Evolutionary conservation across 2,329 filamentous ascomycete genomes (phyloP).

Genomic region (Zymoseptoria pseudotritici): DNA sequence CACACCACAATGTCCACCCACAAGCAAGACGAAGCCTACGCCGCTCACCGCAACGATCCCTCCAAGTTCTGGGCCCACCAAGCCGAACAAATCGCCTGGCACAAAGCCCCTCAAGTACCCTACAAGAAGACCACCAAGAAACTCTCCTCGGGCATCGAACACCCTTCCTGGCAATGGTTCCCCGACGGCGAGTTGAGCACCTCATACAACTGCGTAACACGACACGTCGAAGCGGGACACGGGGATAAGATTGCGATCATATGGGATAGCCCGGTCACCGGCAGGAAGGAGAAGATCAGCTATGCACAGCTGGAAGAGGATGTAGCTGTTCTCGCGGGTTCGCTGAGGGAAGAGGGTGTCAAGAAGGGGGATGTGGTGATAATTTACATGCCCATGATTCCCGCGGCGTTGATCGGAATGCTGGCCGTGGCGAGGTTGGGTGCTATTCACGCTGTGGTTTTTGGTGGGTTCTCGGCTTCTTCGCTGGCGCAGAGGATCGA

Average conservation of each 20-base stretch:
- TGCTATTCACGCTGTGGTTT: constrained; percentile 85
- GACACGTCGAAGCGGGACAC: constrained; percentile 74
- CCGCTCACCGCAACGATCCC: constrained; percentile 27
- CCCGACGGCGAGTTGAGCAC: constrained; percentile 82
- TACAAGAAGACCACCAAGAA: constrained; percentile 56
- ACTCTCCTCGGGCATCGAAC: constrained; percentile 53
- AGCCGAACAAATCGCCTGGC: constrained; percentile 71
- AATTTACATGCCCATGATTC: constrained; percentile 97
- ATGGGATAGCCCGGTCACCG: constrained; percentile 81
- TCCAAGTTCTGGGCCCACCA: constrained; percentile 32
- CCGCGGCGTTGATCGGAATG: constrained; percentile 77
- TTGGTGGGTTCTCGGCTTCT: constrained; percentile 78
- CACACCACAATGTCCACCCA: constrained; percentile 12
- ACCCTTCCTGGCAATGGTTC: constrained; percentile 86
- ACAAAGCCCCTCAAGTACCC: constrained; percentile 60
- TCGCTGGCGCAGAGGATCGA: constrained; percentile 86
- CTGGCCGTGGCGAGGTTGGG: constrained; percentile 74
- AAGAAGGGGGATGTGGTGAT: constrained; percentile 78
- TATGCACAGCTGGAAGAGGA: constrained; percentile 71
- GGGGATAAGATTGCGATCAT: constrained; percentile 69
- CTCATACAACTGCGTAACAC: constrained; percentile 83
- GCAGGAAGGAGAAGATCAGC: constrained; percentile 62
- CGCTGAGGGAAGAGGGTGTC: constrained; percentile 74
- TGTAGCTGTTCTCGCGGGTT: constrained; percentile 74
- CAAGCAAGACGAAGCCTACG: constrained; percentile 31